Percentiles rank a stretch among this genome's conserved stretches.
phyloP scores from a whole-genome alignment of 2,329 filamentous ascomycete species.

The Emergomyces pasteurianus region DNA sequence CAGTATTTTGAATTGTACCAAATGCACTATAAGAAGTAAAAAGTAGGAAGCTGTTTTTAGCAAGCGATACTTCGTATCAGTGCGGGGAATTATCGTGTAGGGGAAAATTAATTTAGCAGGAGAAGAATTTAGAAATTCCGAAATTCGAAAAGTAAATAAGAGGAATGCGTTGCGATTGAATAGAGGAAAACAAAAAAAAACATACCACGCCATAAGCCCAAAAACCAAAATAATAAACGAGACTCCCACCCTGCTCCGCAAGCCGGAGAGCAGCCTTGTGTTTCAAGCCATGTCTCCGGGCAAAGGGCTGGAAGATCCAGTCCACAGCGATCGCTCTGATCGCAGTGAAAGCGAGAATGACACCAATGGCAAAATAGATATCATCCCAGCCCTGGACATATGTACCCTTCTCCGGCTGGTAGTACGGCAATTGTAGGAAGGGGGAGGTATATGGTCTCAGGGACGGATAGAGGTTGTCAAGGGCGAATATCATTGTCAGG shows the following conservation, averaged over 20 bases:
- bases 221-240: slow-evolving; percentile 70
- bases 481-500: slow-evolving; percentile 67
- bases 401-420: slow-evolving; percentile 52
- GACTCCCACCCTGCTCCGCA: slow-evolving; percentile 86
- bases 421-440: slow-evolving; percentile 80
- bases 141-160: background rate
- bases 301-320: slow-evolving; percentile 70
- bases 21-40: slow-evolving; percentile 51
- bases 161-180: background rate
- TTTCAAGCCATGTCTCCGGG: slow-evolving; percentile 57
- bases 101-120: background rate
- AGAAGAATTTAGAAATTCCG: background rate
- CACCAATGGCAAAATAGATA: slow-evolving; percentile 61
- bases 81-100: background rate
- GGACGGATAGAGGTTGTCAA: slow-evolving; percentile 71
- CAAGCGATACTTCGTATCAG: background rate
- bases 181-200: slow-evolving; percentile 7
- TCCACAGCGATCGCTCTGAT: slow-evolving; percentile 77
- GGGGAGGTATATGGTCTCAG: slow-evolving; percentile 68
- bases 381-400: slow-evolving; percentile 76
- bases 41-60: background rate
- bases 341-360: slow-evolving; percentile 75
- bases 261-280: slow-evolving; percentile 74
- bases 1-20: slow-evolving; percentile 67
- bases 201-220: slow-evolving; percentile 76